phyloP scores from a whole-genome alignment of 352 stramenopile species.

The Thalassiosira gravida region DNA sequence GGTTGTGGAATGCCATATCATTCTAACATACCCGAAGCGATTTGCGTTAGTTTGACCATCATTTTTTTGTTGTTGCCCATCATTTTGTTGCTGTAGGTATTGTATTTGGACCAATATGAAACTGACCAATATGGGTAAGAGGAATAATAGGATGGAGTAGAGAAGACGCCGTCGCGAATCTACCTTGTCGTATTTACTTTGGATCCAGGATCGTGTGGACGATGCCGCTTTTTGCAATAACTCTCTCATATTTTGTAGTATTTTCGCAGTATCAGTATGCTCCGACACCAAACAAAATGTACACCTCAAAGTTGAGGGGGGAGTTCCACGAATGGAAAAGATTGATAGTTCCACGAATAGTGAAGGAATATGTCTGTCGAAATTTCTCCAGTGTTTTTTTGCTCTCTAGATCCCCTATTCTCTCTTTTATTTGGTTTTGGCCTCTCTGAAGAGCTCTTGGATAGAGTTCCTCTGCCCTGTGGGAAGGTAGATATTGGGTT shows the following conservation, averaged over 20 bases:
- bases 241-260: conserved; percentile 14
- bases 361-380: neutral
- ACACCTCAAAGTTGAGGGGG: too few species aligned
- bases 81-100: too few species aligned
- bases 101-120: conserved; percentile 29
- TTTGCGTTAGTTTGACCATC: neutral
- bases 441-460: too few species aligned
- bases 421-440: too few species aligned
- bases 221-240: conserved; percentile 13
- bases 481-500: too few species aligned
- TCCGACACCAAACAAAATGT: too few species aligned
- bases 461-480: too few species aligned
- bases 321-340: neutral
- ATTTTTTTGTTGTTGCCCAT: conserved; percentile 14
- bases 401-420: neutral
- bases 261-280: neutral
- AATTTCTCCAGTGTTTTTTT: neutral
- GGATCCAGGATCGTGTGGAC: conserved; percentile 7
- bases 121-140: conserved; percentile 23
- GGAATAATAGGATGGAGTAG: conserved; percentile 7
- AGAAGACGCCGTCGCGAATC: conserved; percentile 1
- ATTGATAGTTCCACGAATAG: neutral
- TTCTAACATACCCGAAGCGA: neutral
- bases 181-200: conserved; percentile 11
- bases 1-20: conserved; percentile 19